phyloP scores from a whole-genome alignment of 31 red algal species.

The Porphyra umbilicalis region DNA sequence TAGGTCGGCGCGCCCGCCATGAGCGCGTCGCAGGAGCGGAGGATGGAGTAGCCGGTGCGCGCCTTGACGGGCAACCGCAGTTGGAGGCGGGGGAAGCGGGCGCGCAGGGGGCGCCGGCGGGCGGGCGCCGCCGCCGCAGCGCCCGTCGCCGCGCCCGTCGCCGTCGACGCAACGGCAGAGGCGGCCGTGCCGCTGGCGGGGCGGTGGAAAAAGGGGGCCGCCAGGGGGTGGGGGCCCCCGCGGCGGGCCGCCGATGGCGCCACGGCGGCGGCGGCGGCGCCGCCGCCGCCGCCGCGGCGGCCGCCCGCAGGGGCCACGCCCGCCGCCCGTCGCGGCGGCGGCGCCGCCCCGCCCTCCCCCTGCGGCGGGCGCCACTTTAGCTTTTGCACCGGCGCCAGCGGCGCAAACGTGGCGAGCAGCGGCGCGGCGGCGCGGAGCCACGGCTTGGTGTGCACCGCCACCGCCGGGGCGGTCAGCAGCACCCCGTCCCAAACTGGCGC shows the following conservation, averaged over 20 bases:
- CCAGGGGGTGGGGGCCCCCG: slow-evolving; percentile 35
- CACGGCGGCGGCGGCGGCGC: too few species aligned
- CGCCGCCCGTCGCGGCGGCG: not conserved
- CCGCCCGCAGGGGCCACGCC: not conserved
- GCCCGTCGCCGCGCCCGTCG: not conserved
- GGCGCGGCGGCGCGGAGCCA: slow-evolving; percentile 60
- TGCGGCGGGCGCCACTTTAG: slow-evolving; percentile 40
- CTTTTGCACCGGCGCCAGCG: slow-evolving; percentile 53
- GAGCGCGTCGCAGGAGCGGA: slow-evolving; percentile 66
- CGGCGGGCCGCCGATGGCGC: too few species aligned
- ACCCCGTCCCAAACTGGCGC: slow-evolving; percentile 32
- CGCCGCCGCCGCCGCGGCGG: slow-evolving; percentile 1
- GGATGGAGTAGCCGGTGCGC: slow-evolving; percentile 49
- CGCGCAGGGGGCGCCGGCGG: not conserved
- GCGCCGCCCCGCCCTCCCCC: slow-evolving; percentile 8
- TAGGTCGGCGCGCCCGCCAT: slow-evolving; percentile 55
- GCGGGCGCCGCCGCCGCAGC: slow-evolving; percentile 10
- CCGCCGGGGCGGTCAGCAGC: slow-evolving; percentile 68
- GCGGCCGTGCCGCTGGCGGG: not conserved
- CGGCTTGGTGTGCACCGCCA: slow-evolving; percentile 63
- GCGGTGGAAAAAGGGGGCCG: not conserved
- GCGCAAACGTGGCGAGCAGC: slow-evolving; percentile 48
- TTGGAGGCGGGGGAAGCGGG: not conserved
- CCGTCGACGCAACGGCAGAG: too few species aligned
- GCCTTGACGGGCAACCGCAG: slow-evolving; percentile 41